phyloP scores from a whole-genome alignment of 2,329 filamentous ascomycete genomes.

The Diaporthe australafricana region DNA sequence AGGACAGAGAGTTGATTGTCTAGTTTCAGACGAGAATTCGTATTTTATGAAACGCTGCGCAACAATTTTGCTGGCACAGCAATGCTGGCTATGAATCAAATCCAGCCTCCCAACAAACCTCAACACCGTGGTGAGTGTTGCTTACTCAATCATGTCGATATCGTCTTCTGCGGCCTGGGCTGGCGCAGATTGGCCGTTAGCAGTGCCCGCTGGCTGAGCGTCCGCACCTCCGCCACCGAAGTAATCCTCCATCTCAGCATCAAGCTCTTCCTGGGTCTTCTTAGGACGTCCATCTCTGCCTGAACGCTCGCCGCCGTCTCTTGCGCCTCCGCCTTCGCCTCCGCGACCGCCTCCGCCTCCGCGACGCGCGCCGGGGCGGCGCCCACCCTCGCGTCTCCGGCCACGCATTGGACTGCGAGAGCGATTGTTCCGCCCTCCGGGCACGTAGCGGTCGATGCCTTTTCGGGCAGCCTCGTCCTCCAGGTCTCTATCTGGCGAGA shows the following conservation, averaged over 20 bases:
- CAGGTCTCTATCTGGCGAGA: constrained; percentile 60
- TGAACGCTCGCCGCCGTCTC: constrained; percentile 53
- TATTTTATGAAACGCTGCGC: neutral
- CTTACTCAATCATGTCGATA: constrained; percentile 45
- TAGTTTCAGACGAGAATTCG: neutral
- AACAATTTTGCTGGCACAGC: neutral
- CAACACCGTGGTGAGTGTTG: constrained; percentile 15
- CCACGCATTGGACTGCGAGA: constrained; percentile 70
- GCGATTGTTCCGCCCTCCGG: constrained; percentile 63
- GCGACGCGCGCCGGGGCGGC: constrained; percentile 57
- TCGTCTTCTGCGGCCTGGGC: constrained; percentile 41
- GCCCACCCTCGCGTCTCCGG: constrained; percentile 48
- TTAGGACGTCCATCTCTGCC: constrained; percentile 71
- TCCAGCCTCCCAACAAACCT: neutral
- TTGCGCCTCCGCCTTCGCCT: constrained; percentile 55
- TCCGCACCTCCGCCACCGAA: constrained; percentile 66
- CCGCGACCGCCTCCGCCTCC: constrained; percentile 54
- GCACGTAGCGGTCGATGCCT: constrained; percentile 84
- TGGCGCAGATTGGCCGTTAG: constrained; percentile 54
- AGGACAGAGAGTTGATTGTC: neutral
- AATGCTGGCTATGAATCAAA: neutral
- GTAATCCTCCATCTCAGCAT: constrained; percentile 98
- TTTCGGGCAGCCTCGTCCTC: constrained; percentile 71
- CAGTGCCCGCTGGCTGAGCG: constrained; percentile 42
- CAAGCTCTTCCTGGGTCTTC: constrained; percentile 92